phyloP scores from a whole-genome alignment of 768 basidiomycete species.

The Suillus alpinus region DNA sequence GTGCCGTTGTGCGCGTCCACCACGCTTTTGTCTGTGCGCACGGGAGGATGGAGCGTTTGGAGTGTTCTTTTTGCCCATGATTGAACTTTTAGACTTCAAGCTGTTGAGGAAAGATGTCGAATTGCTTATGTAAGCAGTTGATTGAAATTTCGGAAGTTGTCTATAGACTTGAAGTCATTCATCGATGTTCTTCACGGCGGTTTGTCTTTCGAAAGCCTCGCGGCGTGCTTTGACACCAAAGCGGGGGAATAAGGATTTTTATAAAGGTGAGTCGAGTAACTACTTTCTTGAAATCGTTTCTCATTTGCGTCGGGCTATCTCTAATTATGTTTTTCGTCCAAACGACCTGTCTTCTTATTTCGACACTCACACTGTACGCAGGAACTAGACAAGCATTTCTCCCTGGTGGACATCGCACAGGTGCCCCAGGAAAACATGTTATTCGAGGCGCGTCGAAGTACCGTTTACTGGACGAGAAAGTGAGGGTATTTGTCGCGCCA shows the following conservation, averaged over 20 bases:
- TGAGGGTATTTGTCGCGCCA: constrained; percentile 84
- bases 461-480: constrained; percentile 75
- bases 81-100: neutral
- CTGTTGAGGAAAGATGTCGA: neutral
- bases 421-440: constrained; percentile 85
- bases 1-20: constrained; percentile 1
- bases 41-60: neutral
- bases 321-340: neutral
- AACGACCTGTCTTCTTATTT: neutral
- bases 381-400: constrained; percentile 82
- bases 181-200: constrained; percentile 65
- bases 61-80: constrained; percentile 9
- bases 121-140: neutral
- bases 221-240: constrained; percentile 82
- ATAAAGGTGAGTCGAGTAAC: constrained; percentile 71
- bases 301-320: neutral
- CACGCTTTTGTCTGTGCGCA: neutral
- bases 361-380: constrained; percentile 25
- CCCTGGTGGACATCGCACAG: constrained; percentile 83
- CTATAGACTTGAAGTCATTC: neutral
- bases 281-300: neutral
- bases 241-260: constrained; percentile 91
- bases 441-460: constrained; percentile 77
- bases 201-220: constrained; percentile 79
- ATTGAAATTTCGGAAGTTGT: neutral